Conservation (phyloP, 176 grass and related monocot species). For the Guadua angustifolia region DNA sequence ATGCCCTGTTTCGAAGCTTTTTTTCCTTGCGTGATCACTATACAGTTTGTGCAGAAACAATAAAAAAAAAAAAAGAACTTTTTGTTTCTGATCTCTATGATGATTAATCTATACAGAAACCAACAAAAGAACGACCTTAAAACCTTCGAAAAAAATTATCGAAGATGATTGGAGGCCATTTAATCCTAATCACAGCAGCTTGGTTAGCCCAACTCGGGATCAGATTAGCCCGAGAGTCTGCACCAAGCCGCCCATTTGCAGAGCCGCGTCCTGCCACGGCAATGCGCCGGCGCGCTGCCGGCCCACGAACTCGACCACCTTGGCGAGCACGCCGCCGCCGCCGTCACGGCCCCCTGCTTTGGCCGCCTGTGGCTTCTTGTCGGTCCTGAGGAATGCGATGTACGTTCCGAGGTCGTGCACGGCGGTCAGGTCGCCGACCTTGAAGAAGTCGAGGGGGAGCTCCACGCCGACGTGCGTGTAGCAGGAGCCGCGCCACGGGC, state of each 20-base stretch:
- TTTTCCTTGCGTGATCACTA: neutral
- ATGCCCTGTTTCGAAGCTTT: constrained; percentile 18
- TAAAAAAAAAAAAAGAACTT: neutral
- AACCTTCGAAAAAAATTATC: constrained; percentile 11
- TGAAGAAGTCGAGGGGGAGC: constrained; percentile 71
- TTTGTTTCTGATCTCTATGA: neutral
- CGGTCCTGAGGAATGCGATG: constrained; percentile 56
- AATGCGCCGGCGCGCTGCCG: constrained; percentile 30
- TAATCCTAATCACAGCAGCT: constrained; percentile 24
- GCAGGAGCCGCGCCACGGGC: constrained; percentile 54
- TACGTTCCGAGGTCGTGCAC: constrained; percentile 85
- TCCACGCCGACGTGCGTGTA: constrained; percentile 89
- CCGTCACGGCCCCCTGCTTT: neutral
- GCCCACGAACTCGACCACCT: constrained; percentile 45
- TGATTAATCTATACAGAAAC: constrained; percentile 37
- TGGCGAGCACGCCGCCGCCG: constrained; percentile 42
- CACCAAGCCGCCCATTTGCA: constrained; percentile 74
- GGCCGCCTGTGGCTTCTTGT: neutral
- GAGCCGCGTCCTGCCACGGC: constrained; percentile 69
- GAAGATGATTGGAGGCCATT: constrained; percentile 29
- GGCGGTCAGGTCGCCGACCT: constrained; percentile 50
- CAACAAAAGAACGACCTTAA: neutral
- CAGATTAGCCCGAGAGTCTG: constrained; percentile 68
- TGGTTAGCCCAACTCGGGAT: neutral
- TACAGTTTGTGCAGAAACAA: neutral